phyloP scores from a whole-genome alignment of 2,329 filamentous ascomycete species.

The Myotisia sp. region DNA sequence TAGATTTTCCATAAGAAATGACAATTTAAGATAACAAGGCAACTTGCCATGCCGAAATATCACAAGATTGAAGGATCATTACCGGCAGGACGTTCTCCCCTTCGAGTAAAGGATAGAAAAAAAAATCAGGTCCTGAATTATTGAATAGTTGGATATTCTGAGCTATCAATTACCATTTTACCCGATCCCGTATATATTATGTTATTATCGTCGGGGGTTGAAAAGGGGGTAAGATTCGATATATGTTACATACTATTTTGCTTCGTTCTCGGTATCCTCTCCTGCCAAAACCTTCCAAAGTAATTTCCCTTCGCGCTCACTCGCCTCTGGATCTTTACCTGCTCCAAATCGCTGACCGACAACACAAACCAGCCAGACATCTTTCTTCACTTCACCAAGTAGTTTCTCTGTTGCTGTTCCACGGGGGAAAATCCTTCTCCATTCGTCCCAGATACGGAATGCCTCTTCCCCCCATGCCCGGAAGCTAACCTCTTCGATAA shows the following conservation, averaged over 20 bases:
- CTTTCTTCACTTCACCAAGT: slow-evolving; percentile 51
- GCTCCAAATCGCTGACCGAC: slow-evolving; percentile 34
- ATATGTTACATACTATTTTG: no score
- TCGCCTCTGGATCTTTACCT: slow-evolving; percentile 26
- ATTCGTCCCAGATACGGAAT: slow-evolving; percentile 89
- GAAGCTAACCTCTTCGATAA: slow-evolving; percentile 92
- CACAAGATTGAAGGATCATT: no score
- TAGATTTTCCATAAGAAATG: slow-evolving; percentile 2
- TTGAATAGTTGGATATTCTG: no score
- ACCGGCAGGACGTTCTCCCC: no score
- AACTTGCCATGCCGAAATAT: not conserved
- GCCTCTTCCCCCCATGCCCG: slow-evolving; percentile 90
- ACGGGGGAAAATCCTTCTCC: slow-evolving; percentile 74
- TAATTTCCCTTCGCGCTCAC: slow-evolving; percentile 26
- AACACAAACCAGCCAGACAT: slow-evolving; percentile 74
- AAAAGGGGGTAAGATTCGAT: no score
- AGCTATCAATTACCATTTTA: no score
- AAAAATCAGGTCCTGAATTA: no score
- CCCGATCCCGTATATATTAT: no score
- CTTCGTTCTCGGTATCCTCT: slow-evolving; percentile 10
- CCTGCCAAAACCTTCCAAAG: slow-evolving; percentile 28
- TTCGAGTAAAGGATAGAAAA: no score
- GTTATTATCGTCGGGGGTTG: no score
- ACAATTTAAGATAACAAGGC: no score
- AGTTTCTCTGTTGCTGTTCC: slow-evolving; percentile 57